Base-by-base conservation (phyloP, 1,284 basidiomycete species). In the Cryptococcus neoformans region DNA sequence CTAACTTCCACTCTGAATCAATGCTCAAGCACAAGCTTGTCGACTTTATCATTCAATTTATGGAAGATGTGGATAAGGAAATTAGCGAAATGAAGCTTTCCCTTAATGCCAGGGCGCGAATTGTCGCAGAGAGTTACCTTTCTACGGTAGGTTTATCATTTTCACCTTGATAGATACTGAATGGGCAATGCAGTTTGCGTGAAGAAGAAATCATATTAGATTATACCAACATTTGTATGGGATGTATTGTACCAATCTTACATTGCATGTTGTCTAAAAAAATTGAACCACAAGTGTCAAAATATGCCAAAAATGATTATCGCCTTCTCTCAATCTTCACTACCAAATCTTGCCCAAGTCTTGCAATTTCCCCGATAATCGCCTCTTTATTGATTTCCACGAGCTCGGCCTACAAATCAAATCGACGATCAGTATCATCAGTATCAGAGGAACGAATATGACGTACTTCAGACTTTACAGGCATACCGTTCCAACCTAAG, bases 11-110 rank as follows among this genome's bases (percentile, higher is more conserved):
- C 76, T 86, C 92, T 28, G 95, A 99, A 75, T 90, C 90, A 2
- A 96, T 99, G 93, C 82, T 98, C 66, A 99, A 99, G 81, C 94
- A 99, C 80, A 99, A 98, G 81, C 88, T 99, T 55, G 96, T 99
- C 46, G 96, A 99, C 80, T 99, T 99, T 79, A 96, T 99, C 79
- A 97, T 98, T 66, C 92, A 99, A 88, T 97, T 98, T 75, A 98
- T 98, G 94, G 93, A 98, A 74, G 93, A 98, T 69, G 93, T 98
- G 37, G 81, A 82, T 71, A 79, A 80, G 70, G 81, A 83, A 69
- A 81, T 83, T 55, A 80, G 78, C n/a, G 83, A 84, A 66, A 83
- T 83, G 79, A 84, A 84, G 68, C 72, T 84, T 41, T 79, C 88
- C 67, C 81, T 99, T 59, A 99, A 99, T 70, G 93, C 94, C 36